A percentile compares a stretch with the other conserved stretches of the same genome.
Evolutionary conservation across 2,329 filamentous ascomycete species (phyloP).

Genomic region (Fusarium tupiense): DNA sequence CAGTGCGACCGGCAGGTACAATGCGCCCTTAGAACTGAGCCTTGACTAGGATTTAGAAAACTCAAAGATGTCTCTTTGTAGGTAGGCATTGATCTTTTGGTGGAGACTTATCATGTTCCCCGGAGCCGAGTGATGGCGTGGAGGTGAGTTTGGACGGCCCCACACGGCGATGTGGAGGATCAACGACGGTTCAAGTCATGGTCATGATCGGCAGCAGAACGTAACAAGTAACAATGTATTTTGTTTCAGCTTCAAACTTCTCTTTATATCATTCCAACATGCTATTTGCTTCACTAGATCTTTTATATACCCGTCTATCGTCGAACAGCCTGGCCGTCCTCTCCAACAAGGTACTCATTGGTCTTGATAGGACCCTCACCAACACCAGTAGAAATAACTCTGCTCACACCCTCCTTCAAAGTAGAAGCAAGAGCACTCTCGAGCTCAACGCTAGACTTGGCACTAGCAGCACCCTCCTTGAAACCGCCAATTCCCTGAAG

Average conservation of each 20-base stretch:
- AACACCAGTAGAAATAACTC: conserved; percentile 90
- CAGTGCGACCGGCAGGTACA: neutral
- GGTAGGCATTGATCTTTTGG: neutral
- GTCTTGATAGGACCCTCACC: conserved; percentile 88
- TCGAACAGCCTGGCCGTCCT: conserved; percentile 64
- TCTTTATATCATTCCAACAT: neutral
- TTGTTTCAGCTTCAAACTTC: neutral
- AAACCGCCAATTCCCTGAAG: conserved; percentile 74
- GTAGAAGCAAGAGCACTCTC: conserved; percentile 72
- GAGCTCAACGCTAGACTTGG: conserved; percentile 65
- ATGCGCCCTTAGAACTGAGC: neutral
- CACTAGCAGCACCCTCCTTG: conserved; percentile 67
- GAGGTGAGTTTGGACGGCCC: conserved; percentile 5
- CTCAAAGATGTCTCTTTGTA: neutral
- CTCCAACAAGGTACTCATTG: conserved; percentile 78
- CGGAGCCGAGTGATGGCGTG: neutral
- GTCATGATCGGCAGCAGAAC: neutral
- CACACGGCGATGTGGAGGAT: neutral
- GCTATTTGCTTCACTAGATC: conserved; percentile 4
- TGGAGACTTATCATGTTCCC: neutral
- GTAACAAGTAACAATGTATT: no score
- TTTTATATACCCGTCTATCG: conserved; percentile 31
- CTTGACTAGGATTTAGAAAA: neutral
- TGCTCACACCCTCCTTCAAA: conserved; percentile 81
- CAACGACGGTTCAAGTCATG: neutral